Evolutionary conservation across 2,329 filamentous ascomycete genomes (phyloP).

Genomic region (Xylariaceae sp.): DNA sequence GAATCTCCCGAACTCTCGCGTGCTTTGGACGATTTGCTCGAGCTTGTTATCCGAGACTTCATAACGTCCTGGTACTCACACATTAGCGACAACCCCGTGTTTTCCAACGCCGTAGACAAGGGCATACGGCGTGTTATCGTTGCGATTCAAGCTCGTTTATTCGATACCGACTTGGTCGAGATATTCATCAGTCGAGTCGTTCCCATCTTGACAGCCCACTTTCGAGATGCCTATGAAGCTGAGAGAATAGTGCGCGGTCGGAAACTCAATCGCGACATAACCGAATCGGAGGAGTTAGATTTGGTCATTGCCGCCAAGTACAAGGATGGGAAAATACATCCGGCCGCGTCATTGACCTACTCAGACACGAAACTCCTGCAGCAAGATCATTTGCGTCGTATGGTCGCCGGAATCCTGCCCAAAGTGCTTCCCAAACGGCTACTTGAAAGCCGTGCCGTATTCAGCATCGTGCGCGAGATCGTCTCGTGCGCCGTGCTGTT

Average conservation of each 20-base stretch:
- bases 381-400: constrained; percentile 77
- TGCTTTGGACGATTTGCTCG: constrained; percentile 72
- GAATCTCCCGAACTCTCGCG: constrained; percentile 72
- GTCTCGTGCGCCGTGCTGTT: constrained; percentile 87
- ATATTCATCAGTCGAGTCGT: constrained; percentile 75
- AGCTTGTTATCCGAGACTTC: constrained; percentile 74
- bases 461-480: constrained; percentile 77
- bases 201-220: constrained; percentile 80
- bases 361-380: constrained; percentile 79
- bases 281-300: constrained; percentile 93
- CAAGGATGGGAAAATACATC: constrained; percentile 78
- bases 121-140: constrained; percentile 67
- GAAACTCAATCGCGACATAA: constrained; percentile 82
- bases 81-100: constrained; percentile 75
- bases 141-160: constrained; percentile 65
- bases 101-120: constrained; percentile 81
- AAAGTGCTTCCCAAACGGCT: constrained; percentile 67
- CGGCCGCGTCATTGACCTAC: constrained; percentile 75
- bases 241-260: constrained; percentile 81
- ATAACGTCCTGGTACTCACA: constrained; percentile 81
- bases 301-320: constrained; percentile 94
- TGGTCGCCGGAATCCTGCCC: constrained; percentile 68
- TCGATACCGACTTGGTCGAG: constrained; percentile 76
- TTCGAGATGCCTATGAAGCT: constrained; percentile 85
- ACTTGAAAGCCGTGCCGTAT: constrained; percentile 73